These are phyloP conservation scores for Paramecium tetraurelia DNA, from an alignment of 73 alveolate species.

Conservation along the genomic window DNA sequence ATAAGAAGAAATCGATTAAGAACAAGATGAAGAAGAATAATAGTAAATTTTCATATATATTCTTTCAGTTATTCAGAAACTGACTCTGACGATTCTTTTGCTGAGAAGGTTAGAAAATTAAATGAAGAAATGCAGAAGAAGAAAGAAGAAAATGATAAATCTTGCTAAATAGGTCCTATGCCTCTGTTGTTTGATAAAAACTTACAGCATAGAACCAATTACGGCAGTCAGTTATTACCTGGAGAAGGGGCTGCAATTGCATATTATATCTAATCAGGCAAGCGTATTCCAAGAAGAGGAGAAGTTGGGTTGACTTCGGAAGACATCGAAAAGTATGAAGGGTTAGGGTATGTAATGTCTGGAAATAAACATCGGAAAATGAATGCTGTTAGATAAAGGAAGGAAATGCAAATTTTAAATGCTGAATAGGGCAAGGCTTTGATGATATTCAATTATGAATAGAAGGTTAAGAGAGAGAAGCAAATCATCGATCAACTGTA, in stretches of 20 bases:
- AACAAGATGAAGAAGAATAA: constrained; percentile 12
- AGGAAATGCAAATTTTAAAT: constrained; percentile 51
- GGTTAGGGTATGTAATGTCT: constrained; percentile 72
- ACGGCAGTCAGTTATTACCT: constrained; percentile 64
- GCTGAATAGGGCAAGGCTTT: constrained; percentile 43
- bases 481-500: constrained; percentile 22
- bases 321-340: constrained; percentile 70
- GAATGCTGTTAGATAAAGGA: constrained; percentile 68
- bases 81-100: constrained; percentile 63
- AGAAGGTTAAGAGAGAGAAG: constrained; percentile 41
- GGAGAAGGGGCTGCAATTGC: constrained; percentile 78
- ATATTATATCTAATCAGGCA: constrained; percentile 72
- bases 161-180: constrained; percentile 50
- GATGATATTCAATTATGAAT: constrained; percentile 46
- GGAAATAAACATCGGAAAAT: constrained; percentile 64
- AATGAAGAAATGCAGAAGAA: constrained; percentile 51
- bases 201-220: constrained; percentile 43
- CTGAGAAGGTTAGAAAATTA: constrained; percentile 49
- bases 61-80: constrained; percentile 14
- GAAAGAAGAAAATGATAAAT: constrained; percentile 45
- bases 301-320: constrained; percentile 83
- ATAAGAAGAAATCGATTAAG: neutral
- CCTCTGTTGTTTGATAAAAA: neutral
- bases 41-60: neutral
- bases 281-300: constrained; percentile 83